A percentile compares a stretch with the other conserved stretches of the same genome.
Evolutionary conservation across 768 basidiomycete species (phyloP).

Genomic region (Leccinum ochraceum): DNA sequence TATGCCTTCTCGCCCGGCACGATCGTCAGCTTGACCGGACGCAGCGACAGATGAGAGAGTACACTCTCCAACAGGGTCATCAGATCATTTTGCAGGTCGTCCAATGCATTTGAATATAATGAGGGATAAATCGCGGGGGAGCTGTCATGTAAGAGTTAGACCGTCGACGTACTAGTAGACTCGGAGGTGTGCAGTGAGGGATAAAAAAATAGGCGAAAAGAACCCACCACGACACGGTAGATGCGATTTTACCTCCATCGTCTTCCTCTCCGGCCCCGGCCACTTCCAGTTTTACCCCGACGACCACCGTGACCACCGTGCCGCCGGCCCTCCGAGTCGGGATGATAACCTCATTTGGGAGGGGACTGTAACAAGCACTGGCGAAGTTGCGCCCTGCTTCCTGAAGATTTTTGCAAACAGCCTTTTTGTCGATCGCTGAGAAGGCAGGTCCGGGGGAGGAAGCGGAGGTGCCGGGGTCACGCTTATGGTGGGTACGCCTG

Average conservation of each 20-base stretch:
- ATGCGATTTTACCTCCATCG: constrained; percentile 53
- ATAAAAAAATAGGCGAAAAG: background rate
- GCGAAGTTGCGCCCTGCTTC: constrained; percentile 39
- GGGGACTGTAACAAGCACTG: constrained; percentile 27
- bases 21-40: constrained; percentile 64
- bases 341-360: constrained; percentile 25
- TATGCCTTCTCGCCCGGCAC: constrained; percentile 65
- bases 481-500: constrained; percentile 22
- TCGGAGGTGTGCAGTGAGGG: background rate
- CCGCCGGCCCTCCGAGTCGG: constrained; percentile 39
- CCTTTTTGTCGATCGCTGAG: constrained; percentile 50
- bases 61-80: constrained; percentile 58
- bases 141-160: constrained; percentile 38
- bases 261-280: constrained; percentile 48
- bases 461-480: constrained; percentile 18
- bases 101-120: constrained; percentile 59
- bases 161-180: too few species aligned
- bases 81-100: constrained; percentile 77
- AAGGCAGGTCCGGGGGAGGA: constrained; percentile 16
- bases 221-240: constrained; percentile 76
- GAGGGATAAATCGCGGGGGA: constrained; percentile 80
- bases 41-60: constrained; percentile 66
- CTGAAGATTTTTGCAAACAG: constrained; percentile 75
- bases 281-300: constrained; percentile 75
- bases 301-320: constrained; percentile 59